Percentiles rank a stretch among this genome's conserved stretches.
Conservation (phyloP, 1,284 basidiomycete genomes). For the Cutaneotrichosporon spelunceum region DNA sequence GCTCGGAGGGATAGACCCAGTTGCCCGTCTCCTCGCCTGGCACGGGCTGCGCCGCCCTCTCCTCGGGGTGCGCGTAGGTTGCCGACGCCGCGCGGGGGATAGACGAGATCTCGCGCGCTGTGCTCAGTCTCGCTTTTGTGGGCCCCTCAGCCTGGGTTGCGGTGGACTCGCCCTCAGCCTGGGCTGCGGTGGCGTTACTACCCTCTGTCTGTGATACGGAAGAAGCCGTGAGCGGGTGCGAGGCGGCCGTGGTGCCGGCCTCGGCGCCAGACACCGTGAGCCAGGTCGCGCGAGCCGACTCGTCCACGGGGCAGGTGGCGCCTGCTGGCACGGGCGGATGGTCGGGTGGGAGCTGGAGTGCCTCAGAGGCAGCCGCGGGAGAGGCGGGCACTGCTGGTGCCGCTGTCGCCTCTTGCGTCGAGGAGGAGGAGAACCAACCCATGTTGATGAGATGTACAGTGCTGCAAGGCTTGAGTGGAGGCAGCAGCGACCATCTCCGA, state of each 20-base stretch:
- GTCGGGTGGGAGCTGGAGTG: conserved; percentile 15
- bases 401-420: conserved; percentile 1
- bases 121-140: conserved; percentile 36
- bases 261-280: conserved; percentile 35
- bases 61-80: conserved; percentile 24
- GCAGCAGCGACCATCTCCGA: conserved; percentile 1
- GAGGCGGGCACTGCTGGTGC: background rate
- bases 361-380: background rate
- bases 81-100: conserved; percentile 63
- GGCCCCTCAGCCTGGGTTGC: too few relatives aligned
- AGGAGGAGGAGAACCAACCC: conserved; percentile 14
- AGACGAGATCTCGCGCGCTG: conserved; percentile 75
- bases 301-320: conserved; percentile 66
- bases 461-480: background rate
- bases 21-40: conserved; percentile 57
- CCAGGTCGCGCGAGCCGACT: conserved; percentile 53
- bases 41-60: conserved; percentile 31
- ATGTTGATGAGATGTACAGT: conserved; percentile 2
- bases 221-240: conserved; percentile 43
- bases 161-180: too few relatives aligned
- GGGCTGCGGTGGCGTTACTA: too few relatives aligned
- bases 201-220: conserved; percentile 30
- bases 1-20: conserved; percentile 98
- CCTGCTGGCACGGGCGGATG: conserved; percentile 26
- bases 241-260: conserved; percentile 27